phyloP scores from a whole-genome alignment of 257 asterid species.

The Solanum dulcamara region DNA sequence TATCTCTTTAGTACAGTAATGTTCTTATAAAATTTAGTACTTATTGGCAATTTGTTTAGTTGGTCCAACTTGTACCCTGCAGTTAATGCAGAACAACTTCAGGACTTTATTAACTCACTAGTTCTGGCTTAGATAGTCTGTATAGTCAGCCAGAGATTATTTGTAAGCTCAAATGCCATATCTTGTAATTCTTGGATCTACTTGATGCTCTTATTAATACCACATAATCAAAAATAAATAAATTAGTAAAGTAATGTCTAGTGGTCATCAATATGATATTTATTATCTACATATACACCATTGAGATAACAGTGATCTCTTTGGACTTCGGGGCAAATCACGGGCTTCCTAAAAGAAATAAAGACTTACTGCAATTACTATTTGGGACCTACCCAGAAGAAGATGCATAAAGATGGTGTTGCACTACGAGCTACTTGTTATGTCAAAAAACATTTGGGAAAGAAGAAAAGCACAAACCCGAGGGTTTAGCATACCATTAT shows the following conservation, averaged over 20 bases:
- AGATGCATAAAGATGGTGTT: background rate
- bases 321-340: background rate
- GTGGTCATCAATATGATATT: background rate
- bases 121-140: no score
- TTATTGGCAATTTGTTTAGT: no score
- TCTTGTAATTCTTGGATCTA: no score
- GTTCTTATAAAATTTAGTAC: background rate
- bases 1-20: background rate
- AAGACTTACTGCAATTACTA: background rate
- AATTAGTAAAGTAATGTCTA: background rate
- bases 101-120: no score
- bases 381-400: background rate
- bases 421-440: background rate
- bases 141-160: no score
- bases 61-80: no score
- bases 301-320: background rate
- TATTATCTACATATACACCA: background rate
- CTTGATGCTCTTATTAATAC: no score
- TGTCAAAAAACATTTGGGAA: background rate
- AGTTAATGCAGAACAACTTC: no score
- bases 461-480: background rate
- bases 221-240: no score
- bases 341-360: background rate
- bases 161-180: no score
- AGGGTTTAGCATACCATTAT: background rate